Conservation (phyloP, 148 eudicot species). For the Chenopodium formosanum region DNA sequence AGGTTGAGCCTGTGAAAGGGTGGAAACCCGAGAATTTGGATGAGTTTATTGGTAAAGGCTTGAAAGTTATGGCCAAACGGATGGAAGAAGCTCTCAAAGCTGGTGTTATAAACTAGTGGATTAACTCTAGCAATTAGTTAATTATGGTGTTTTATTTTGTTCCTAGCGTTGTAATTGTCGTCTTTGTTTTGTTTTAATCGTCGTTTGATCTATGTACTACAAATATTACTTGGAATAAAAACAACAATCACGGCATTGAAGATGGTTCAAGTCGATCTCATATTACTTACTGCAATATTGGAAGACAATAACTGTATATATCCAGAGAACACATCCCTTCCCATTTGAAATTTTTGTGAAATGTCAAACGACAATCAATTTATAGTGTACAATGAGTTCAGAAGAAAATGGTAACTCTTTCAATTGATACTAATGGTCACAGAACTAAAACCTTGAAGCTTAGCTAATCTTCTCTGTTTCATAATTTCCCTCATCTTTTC, state of each 20-base stretch:
- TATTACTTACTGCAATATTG: not conserved
- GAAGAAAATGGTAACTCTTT: not conserved
- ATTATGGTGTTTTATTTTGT: not conserved
- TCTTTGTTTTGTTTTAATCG: not conserved
- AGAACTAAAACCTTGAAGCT: constrained; percentile 63
- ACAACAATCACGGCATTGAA: not conserved
- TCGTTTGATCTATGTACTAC: not conserved
- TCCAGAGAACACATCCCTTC: not conserved
- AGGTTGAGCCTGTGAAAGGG: constrained; percentile 43
- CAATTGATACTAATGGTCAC: constrained; percentile 8
- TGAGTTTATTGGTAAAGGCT: constrained; percentile 32
- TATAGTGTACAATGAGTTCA: not conserved
- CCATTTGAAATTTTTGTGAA: not conserved
- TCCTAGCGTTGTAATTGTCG: not conserved
- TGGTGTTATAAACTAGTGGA: not conserved
- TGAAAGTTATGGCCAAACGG: constrained; percentile 37
- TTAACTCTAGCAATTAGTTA: not conserved
- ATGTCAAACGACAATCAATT: not conserved
- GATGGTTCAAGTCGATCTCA: not conserved
- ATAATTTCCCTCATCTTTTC: constrained; percentile 55
- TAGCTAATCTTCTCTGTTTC: constrained; percentile 61
- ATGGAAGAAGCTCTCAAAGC: constrained; percentile 33
- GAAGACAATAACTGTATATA: not conserved
- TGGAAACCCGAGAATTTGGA: constrained; percentile 32
- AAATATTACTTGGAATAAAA: not conserved